Percentiles rank a stretch among this genome's conserved stretches.
These are phyloP conservation scores for Salix purpurea DNA, from an alignment of 345 rosid species.

Conservation along the genomic window DNA sequence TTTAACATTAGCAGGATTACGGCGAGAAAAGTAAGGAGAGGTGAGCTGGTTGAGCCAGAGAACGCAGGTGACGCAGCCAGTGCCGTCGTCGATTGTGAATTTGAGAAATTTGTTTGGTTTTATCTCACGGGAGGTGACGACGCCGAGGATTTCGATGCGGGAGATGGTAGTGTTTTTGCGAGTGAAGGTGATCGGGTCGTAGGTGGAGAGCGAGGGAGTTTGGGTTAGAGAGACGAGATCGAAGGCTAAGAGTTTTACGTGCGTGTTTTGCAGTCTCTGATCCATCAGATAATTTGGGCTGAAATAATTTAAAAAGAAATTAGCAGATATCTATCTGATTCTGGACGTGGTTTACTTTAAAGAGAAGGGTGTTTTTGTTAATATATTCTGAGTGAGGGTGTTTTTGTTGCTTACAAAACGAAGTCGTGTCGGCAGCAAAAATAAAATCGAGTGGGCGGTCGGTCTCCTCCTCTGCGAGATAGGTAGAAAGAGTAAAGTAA, in stretches of 20 bases:
- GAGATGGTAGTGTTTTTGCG: constrained; percentile 34
- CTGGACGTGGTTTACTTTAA: background rate
- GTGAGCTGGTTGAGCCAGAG: constrained; percentile 77
- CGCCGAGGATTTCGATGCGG: constrained; percentile 62
- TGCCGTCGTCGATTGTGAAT: constrained; percentile 44
- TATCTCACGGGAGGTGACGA: constrained; percentile 48
- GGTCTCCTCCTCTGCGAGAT: too few relatives aligned
- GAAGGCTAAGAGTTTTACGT: constrained; percentile 54
- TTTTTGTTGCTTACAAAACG: background rate
- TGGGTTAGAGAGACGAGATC: constrained; percentile 45
- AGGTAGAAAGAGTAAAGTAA: too few relatives aligned
- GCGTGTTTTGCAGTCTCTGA: constrained; percentile 37
- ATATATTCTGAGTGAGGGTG: background rate
- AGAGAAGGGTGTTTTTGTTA: background rate
- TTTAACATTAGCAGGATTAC: constrained; percentile 40
- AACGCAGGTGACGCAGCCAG: constrained; percentile 59
- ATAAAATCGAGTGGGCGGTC: too few relatives aligned
- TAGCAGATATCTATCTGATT: background rate
- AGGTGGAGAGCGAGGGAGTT: constrained; percentile 29
- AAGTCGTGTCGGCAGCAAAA: background rate
- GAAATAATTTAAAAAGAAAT: background rate
- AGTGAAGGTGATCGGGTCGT: constrained; percentile 33
- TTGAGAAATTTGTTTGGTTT: constrained; percentile 58
- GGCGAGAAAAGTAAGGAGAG: constrained; percentile 51
- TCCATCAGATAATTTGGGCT: constrained; percentile 22